Evolutionary conservation across 305 asterid genomes (phyloP), one percentile per base, ranked within the genome.

Genomic region (Fraxinus ornus): DNA sequence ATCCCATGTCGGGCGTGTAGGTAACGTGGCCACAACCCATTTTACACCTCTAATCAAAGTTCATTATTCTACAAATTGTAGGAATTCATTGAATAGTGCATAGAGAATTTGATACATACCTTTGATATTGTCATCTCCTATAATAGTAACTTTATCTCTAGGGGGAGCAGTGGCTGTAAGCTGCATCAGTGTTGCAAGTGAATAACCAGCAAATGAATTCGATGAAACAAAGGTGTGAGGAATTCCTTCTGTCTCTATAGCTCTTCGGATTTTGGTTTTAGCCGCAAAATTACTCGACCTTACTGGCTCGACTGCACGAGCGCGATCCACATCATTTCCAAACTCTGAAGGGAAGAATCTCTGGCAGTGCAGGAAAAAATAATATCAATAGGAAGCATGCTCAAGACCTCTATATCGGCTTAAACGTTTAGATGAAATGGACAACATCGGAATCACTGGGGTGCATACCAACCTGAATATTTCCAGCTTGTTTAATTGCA

Each of bases 61-160:
- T 49, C 60, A 15, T 49, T 49, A 10, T 15, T 49, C 21, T 5
- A 49, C 19, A 49, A 9, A 15, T 57, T 19, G 28, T 6, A 19
- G 17, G 32, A 13, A 19, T 44, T 19, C 78, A 36, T 60, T 19
- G 76, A n/a, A 17, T 28, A 17, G n/a, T 12, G 26, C 62, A 49
- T 1, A 49, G 22, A 49, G 22, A 15, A 49, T 49, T 13, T 49
- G 62, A 49, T 49, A 15, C 62, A 62, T 81, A 86, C 86, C 83
- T 84, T 82, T 84, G 6, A 68, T 44, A 75, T 79, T 72, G 26
- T 88, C 89, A 80, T 87, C 88, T 41, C 86, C 88, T 12, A 80
- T 19, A 32, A 87, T 85, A 75, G 41, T 39, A 41, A 87, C 78
- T 76, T 85, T 87, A 74, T 85, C 88, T 49, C 84, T 83, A 3